These are phyloP conservation scores for Elaphomyces granulatus DNA, from an alignment of 495 filamentous ascomycete species.

Conservation along the genomic window DNA sequence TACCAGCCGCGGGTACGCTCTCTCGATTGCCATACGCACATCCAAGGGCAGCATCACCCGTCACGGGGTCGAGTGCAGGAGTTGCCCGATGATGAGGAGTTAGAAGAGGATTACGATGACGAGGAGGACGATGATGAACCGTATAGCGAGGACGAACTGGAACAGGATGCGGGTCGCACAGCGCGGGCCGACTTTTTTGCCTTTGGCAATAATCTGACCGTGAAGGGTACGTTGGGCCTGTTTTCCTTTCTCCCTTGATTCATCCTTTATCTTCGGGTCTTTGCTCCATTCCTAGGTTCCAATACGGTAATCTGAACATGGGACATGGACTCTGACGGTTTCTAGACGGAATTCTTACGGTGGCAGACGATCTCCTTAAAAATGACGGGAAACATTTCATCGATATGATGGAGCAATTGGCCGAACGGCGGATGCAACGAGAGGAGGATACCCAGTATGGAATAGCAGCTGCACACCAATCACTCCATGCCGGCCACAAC, in stretches of 20 bases:
- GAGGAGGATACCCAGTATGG: conserved; percentile 78
- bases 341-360: conserved; percentile 91
- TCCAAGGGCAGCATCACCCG: conserved; percentile 36
- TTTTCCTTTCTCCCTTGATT: conserved; percentile 1
- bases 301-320: too few relatives aligned
- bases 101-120: conserved; percentile 38
- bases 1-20: conserved; percentile 33
- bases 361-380: conserved; percentile 94
- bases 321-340: too few relatives aligned
- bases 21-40: conserved; percentile 29
- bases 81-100: conserved; percentile 49
- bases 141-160: conserved; percentile 41
- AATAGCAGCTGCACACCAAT: conserved; percentile 42
- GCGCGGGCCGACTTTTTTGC: conserved; percentile 73
- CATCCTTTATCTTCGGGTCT: conserved; percentile 14
- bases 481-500: conserved; percentile 46
- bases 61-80: conserved; percentile 43
- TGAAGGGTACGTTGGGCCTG: conserved; percentile 60
- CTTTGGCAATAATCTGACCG: conserved; percentile 92
- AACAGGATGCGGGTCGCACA: conserved; percentile 36
- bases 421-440: conserved; percentile 89
- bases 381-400: conserved; percentile 99
- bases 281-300: too few relatives aligned
- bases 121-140: conserved; percentile 39
- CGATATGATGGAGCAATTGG: conserved; percentile 99